Percentiles rank a stretch among this genome's conserved stretches.
These are phyloP conservation scores for Ceratocystis colombiana DNA, from an alignment of 2,329 filamentous ascomycete genomes.

Conservation along the genomic window DNA sequence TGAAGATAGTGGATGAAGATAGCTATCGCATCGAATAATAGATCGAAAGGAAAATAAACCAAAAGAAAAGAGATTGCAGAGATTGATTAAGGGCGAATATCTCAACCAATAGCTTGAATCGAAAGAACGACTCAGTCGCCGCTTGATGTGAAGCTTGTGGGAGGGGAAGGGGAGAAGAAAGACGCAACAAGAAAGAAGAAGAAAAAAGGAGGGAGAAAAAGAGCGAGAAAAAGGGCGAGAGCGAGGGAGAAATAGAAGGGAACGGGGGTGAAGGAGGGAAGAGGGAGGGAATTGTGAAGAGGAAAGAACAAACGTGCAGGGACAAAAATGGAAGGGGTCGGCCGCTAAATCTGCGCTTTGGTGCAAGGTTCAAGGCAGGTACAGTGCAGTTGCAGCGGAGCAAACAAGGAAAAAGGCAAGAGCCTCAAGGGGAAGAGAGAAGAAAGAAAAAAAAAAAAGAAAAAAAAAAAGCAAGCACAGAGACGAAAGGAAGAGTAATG, in stretches of 20 bases:
- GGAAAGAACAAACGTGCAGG: slow-evolving; percentile 13
- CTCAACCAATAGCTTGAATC: slow-evolving; percentile 21
- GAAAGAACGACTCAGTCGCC: slow-evolving; percentile 23
- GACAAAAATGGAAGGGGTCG: slow-evolving; percentile 19
- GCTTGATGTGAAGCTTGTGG: slow-evolving; percentile 22
- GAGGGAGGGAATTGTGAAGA: slow-evolving; percentile 12
- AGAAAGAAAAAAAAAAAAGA: background rate
- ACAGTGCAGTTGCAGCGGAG: slow-evolving; percentile 12
- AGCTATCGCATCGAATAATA: background rate
- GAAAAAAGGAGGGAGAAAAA: slow-evolving; percentile 1
- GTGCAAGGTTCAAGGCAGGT: slow-evolving; percentile 17
- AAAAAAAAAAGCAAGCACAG: background rate
- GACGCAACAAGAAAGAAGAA: background rate
- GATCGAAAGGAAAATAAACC: background rate
- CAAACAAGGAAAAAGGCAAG: background rate
- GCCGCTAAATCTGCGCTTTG: slow-evolving; percentile 10
- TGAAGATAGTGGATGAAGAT: slow-evolving; percentile 1
- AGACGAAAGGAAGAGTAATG: background rate
- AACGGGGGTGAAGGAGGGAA: slow-evolving; percentile 1
- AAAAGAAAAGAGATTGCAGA: background rate
- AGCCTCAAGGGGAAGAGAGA: background rate
- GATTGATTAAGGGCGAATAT: slow-evolving; percentile 16
- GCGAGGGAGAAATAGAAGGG: slow-evolving; percentile 8
- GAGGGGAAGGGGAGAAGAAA: slow-evolving; percentile 12
- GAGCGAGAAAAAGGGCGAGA: slow-evolving; percentile 12